Base-by-base conservation (phyloP, 305 asterid genomes). In the Euphrasia arctica region DNA sequence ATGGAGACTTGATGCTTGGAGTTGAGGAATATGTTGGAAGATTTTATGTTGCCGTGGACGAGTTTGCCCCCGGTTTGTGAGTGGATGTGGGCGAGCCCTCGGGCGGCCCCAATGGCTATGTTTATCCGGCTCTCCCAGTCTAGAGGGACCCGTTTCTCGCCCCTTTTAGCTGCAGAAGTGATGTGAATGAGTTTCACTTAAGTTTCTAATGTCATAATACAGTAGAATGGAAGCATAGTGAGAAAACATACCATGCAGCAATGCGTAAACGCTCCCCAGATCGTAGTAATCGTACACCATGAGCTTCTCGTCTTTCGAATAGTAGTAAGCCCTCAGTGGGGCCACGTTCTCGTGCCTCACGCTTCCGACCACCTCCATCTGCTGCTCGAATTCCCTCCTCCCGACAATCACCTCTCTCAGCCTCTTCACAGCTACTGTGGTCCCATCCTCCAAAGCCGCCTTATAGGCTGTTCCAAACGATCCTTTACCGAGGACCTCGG, bases 401-500 rank as follows among this genome's bases (percentile, higher is more conserved):
- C 80, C 86, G 1, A 81, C 81, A 10, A 49, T 32, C 41, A 80
- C 79, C 49, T 81, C 82, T 72, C 71, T 80, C 84, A 85, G 67
- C 68, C 91, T 78, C 79, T 82, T 80, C 13, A 83, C 88, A 0
- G 74, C 87, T 42, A 87, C 78, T 0, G 72, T 75, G 9, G 78
- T 84, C 22, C 78, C 80, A 58, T 80, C 89, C 75, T 84, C 89
- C 73, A 86, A 42, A 6, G 83, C 85, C 0, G 87, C 89, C 74
- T 79, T 84, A 51, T 80, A 84, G 13, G 85, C 81, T 13, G 79
- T 79, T 4, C 89, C 89, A 32, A 80, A 86, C 0, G 87, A 68
- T 18, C 95, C 95, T 80, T 82, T 86, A 61, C 95, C 95, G 5
- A 86, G 90, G n/a, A 86, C 88, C 81, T 84, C 91, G 0, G 89